Base-by-base conservation (phyloP, 2,329 filamentous ascomycete species). In the Pseudophaeomoniella oleicola region DNA sequence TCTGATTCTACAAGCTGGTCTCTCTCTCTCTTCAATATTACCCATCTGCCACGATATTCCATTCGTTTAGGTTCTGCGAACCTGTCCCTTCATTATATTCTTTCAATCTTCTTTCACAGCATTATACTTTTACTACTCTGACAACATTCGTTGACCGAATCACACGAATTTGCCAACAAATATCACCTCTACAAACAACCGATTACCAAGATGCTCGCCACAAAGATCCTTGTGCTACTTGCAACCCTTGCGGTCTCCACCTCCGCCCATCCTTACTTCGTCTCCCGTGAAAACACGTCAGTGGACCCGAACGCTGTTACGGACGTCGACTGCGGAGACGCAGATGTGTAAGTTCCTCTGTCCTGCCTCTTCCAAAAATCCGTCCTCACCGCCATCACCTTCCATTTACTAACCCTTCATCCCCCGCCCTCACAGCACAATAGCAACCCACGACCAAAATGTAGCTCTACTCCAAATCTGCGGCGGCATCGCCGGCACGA, bases 381-480 rank as follows among this genome's bases (percentile, higher is more conserved):
- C n/a, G n/a, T n/a, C n/a, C n/a, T n/a, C 22, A n/a, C 22, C n/a
- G 22, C 22, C n/a, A 9, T 27, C 6, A 6, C n/a, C 9, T 27
- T n/a, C n/a, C 22, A 9, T 6, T n/a, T 9, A 27, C 22, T 27
- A 27, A 9, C 22, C 9, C 9, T n/a, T 27, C 6, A 27, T n/a
- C 22, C 22, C n/a, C 9, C 6, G 9, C 6, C 22, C 9, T 9
- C 6, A 45, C 27, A 64, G 58, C 4, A 53, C 59, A 41, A 63
- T 67, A 42, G 56, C 62, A 42, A 60, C 60, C 46, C 66, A 71
- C 48, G 67, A 71, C 49, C 58, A 60, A 30, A 61, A 62, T 41
- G 63, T 64, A 10, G 64, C 64, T 5, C 52, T 67, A 44, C 58
- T 69, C 10, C 52, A 49, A 37, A 68, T 69, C 52, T 71, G 67